Base-by-base conservation (phyloP, 2,329 filamentous ascomycete genomes). In the Phyllosticta capitalensis region DNA sequence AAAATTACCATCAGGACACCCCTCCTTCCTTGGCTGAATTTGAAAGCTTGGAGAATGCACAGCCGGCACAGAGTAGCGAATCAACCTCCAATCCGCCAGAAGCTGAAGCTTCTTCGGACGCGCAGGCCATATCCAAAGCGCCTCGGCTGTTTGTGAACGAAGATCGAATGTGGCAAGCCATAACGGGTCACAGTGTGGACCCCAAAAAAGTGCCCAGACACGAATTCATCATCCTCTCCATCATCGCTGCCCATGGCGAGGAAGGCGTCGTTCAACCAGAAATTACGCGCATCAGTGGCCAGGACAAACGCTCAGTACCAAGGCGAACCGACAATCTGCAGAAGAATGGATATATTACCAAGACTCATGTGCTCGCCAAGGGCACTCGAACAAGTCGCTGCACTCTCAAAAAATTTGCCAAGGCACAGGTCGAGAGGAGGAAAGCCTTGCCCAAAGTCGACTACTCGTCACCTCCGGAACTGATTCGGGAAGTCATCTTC, bases 281-380 rank as follows among this genome's bases (percentile, higher is more conserved):
- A 1, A 69, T 86, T 45, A 76, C 77, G 49, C 73, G 70, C 56
- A 65, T 80, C 21, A 83, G 81, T 63, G 81, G 81, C 5, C 84
- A 87, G 69, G 83, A 87, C 67, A 86, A 86, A 67, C 77, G 83
- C 52, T 87, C 84, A 1, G 79, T 86, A 2, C 84, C 84, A 1
- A 77, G 81, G 62, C 75, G 84, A 48, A 87, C 84, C 2, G 81
- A 85, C 62, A 69, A 74, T 2, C 72, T 87, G 48, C 75, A 77
- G 5, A 69, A 74, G 38, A 84, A 82, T 63, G 83, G 83, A 0
- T 86, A 86, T 66, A 85, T 87, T 58, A 75, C 79, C 49, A 87
- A 87, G 65, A 74, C 75, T 56, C 67, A 71, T 9, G 75, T 82
- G 19, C 73, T 80, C 28, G 72, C 65, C 21, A 76, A 75, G 60